Conservation (phyloP, 768 basidiomycete genomes). For the Termitomyces sp. region DNA sequence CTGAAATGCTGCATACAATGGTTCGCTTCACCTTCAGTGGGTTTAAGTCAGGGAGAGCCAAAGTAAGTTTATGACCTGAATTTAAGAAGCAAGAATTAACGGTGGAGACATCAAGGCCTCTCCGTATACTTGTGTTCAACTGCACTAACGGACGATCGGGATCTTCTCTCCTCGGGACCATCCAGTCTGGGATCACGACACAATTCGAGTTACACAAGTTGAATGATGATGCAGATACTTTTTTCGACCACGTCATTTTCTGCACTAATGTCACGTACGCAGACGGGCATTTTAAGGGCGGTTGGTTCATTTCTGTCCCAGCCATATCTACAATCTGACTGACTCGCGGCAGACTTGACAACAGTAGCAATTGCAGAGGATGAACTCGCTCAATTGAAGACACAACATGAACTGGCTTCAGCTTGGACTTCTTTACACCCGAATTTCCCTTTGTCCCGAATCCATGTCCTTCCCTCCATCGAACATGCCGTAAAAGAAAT, state of each 20-base stretch:
- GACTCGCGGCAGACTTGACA: constrained; percentile 58
- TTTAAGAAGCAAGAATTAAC: too few relatives aligned
- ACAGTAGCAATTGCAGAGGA: constrained; percentile 56
- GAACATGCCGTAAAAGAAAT: constrained; percentile 80
- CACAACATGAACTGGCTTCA: constrained; percentile 68
- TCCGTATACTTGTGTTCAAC: constrained; percentile 83
- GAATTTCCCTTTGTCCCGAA: constrained; percentile 48
- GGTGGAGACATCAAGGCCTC: constrained; percentile 17
- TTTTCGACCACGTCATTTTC: constrained; percentile 88
- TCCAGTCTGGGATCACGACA: constrained; percentile 44
- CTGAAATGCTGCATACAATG: constrained; percentile 82
- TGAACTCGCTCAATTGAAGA: constrained; percentile 61
- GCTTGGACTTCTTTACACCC: constrained; percentile 69
- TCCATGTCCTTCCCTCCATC: constrained; percentile 82
- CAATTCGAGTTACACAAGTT: constrained; percentile 38
- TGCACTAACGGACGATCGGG: constrained; percentile 91
- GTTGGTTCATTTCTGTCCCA: constrained; percentile 31
- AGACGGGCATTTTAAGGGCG: constrained; percentile 86
- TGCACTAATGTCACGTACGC: constrained; percentile 95
- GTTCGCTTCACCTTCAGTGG: constrained; percentile 65
- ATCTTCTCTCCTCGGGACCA: constrained; percentile 53
- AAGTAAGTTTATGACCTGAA: constrained; percentile 14
- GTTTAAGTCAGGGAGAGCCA: constrained; percentile 26
- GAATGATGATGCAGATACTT: constrained; percentile 31
- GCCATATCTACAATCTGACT: background rate